Evolutionary conservation across 2,329 filamentous ascomycete species (phyloP).

Genomic region (Botrytis cinerea): DNA sequence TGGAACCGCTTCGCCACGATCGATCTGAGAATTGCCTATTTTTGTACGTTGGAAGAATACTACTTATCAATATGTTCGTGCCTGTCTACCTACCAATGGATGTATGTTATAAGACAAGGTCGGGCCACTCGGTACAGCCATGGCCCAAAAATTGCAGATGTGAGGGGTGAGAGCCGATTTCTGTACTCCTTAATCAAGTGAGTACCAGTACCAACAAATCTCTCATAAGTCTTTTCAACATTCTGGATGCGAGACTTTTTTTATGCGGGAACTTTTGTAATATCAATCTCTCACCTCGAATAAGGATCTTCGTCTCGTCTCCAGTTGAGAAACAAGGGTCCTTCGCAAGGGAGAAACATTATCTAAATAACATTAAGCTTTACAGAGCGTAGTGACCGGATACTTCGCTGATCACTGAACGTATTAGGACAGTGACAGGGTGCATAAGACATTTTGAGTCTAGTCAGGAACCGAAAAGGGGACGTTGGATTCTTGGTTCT

Average conservation of each 20-base stretch:
- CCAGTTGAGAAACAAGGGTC: neutral
- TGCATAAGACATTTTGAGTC: neutral
- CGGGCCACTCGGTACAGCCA: neutral
- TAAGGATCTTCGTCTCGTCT: neutral
- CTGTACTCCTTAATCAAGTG: neutral
- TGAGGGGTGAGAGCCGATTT: neutral
- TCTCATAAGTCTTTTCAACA: neutral
- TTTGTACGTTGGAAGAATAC: neutral
- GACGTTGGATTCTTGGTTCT: constrained; percentile 5
- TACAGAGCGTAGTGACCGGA: neutral
- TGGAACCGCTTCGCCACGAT: neutral
- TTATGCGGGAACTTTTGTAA: neutral
- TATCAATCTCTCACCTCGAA: neutral
- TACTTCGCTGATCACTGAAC: neutral
- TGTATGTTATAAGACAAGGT: neutral
- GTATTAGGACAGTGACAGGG: neutral
- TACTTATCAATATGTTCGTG: neutral
- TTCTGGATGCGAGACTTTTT: neutral
- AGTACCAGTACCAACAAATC: neutral
- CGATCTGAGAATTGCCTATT: neutral
- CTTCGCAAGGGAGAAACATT: neutral
- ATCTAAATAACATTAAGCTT: neutral
- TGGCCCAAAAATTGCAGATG: neutral
- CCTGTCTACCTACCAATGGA: neutral
- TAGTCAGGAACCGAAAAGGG: constrained; percentile 17